Evolutionary conservation across 805 yeast species (phyloP), one percentile per base, ranked within the genome.

Genomic region (Vanderwaltozyma yarrowii): DNA sequence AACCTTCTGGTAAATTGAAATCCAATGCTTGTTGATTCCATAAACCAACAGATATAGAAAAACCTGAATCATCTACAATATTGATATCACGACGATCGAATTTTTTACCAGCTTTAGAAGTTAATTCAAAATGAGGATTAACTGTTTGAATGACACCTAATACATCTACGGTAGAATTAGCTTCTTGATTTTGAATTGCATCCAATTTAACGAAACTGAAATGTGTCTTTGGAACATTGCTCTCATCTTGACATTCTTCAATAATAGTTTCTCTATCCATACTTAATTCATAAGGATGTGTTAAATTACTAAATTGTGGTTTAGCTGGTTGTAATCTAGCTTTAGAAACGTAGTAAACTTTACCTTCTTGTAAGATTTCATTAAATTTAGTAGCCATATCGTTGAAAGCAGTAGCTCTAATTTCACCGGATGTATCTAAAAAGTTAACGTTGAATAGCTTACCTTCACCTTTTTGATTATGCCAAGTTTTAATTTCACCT

Each of bases 341-440:
- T 52, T 79, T 82, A 30, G 89, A 75, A 24, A 92, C 70, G 51
- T 80, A 85, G 57, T 86, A 92, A 7, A 84, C 94, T 60, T 82
- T 78, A 26, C 95, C 96, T 56, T 87, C 97, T 58, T 83, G 83
- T 36, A 92, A 63, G 23, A 77, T 52, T 49, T 80, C 83, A 64
- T 74, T 79, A 55, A 74, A 81, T 55, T 75, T 77, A 42, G 83
- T 94, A 11, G 89, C 96, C 50, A 74, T 72, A 28, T 85, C 89
- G 58, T 83, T 84, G 62, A 92, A 92, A 2, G 92, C 96, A 2
- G 97, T 87, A 10, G 95, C 96, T 53, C 92, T 74, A 50, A 92
- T 92, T 65, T 92, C 97, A 52, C 92, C 95, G 5, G 96, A 82
- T 58, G 92, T 95, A 58, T 92, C 98, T 40, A 89, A 64, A 41